These are phyloP conservation scores for Phytophthora tubulina DNA, from an alignment of 352 stramenopile species.

Conservation along the genomic window DNA sequence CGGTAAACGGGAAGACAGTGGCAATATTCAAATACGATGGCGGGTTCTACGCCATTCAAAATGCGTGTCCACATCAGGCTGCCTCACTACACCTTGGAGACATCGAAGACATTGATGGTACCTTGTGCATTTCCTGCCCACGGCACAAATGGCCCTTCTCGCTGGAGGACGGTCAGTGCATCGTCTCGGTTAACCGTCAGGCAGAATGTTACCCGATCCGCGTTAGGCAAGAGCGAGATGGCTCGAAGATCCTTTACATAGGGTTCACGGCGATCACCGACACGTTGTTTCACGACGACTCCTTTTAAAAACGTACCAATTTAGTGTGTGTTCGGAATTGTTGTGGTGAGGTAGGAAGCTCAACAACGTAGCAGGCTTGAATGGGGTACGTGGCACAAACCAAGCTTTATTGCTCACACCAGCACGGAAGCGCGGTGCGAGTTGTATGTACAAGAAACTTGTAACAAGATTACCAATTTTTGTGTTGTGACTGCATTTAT, in stretches of 20 bases:
- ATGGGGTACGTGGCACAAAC: background rate
- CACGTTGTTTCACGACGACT: conserved; percentile 75
- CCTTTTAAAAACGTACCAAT: conserved; percentile 58
- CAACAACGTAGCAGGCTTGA: conserved; percentile 1
- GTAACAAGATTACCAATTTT: background rate
- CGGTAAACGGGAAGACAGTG: conserved; percentile 74
- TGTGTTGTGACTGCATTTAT: too few relatives aligned
- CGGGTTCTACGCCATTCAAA: conserved; percentile 78
- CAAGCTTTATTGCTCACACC: too few relatives aligned
- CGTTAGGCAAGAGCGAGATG: conserved; percentile 53
- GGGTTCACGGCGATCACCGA: conserved; percentile 69
- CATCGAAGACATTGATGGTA: conserved; percentile 87
- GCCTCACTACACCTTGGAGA: conserved; percentile 86
- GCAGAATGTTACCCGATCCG: conserved; percentile 75
- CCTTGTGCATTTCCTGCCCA: conserved; percentile 76
- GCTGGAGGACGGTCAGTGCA: conserved; percentile 76
- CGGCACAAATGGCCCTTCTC: conserved; percentile 88
- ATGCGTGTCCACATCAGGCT: conserved; percentile 82
- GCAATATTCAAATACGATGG: conserved; percentile 86
- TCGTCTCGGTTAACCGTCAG: conserved; percentile 57
- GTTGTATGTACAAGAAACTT: conserved; percentile 7
- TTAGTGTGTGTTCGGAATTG: background rate
- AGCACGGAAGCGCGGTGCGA: background rate
- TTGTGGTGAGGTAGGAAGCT: conserved; percentile 9
- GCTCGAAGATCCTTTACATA: conserved; percentile 66